Base-by-base conservation (phyloP, 768 basidiomycete genomes). In the Rhizopogon vinicolor region DNA sequence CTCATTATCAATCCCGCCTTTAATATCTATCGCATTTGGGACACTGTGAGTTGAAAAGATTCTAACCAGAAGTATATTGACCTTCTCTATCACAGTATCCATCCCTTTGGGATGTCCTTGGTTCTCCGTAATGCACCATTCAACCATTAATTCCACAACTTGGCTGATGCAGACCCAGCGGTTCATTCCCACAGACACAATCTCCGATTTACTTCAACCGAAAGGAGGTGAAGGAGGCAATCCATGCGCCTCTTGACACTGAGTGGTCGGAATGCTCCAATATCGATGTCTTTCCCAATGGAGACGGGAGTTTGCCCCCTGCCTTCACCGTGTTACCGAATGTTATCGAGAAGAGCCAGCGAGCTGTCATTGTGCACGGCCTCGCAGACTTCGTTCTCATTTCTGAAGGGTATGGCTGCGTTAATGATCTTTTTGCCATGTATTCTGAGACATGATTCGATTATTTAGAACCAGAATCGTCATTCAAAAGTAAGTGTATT, bases 11-110 rank as follows among this genome's bases (percentile, higher is more conserved):
- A 91, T 61, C 89, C 89, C 0, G 87, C 85, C 0, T 91, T 91
- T 72, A 77, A 91, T 60, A 76, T 89, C 7, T 91, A 91, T 64
- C 80, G 85, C 19, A 87, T 91, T 53, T 87, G 88, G 68, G 87
- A 89, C 62, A 87, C 82, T 18, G 78, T 71, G 50, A 56, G 78
- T 62, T 5, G 31, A 35, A 13, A 35, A 19, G 5, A 16, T 25
- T 8, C 3, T 39, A 1, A 35, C 31, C 3, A 25, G 25, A 10
- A 16, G 29, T 41, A 12, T 19, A 25, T 51, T 61, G n/a, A 62
- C 31, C 4, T 10, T 44, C 7, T 33, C 10, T 14, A 29, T 5
- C 18, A 10, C 43, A 75, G 60, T 88, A 74, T 68, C 89, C 87
- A 0, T 75, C 86, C 41, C 72, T 86, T 12, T 90, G 86, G 88